Percentiles rank a stretch among this genome's conserved stretches.
These are phyloP conservation scores for Talinum fruticosum DNA, from an alignment of 148 eudicot genomes.

Conservation along the genomic window DNA sequence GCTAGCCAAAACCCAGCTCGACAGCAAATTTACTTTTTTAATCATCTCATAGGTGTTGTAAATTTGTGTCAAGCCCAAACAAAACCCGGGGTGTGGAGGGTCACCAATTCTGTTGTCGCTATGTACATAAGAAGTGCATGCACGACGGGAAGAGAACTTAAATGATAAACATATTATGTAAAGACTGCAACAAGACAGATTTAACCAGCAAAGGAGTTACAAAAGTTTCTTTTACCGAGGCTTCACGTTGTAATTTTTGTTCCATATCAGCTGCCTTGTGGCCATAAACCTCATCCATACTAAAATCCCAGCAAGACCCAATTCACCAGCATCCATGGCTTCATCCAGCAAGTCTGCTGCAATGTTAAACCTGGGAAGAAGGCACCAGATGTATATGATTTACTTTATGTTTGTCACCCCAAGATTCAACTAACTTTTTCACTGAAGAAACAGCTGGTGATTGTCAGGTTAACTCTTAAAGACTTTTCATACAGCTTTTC, in stretches of 20 bases:
- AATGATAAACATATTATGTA: background rate
- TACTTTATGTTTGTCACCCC: background rate
- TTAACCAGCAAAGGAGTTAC: background rate
- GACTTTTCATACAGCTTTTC: background rate
- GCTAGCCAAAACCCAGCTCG: background rate
- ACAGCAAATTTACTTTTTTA: background rate
- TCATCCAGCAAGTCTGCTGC: constrained; percentile 85
- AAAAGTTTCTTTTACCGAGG: constrained; percentile 60
- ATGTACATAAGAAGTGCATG: background rate
- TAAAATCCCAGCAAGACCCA: constrained; percentile 90
- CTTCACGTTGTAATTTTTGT: constrained; percentile 94
- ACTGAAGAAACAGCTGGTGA: background rate
- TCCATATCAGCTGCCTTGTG: constrained; percentile 96
- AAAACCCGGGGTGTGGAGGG: background rate
- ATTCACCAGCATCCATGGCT: constrained; percentile 72
- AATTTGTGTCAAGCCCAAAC: background rate
- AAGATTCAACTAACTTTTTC: background rate
- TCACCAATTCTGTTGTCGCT: background rate
- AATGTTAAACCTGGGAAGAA: constrained; percentile 74
- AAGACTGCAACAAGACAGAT: background rate
- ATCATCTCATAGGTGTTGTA: background rate
- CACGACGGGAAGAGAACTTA: background rate
- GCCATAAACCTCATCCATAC: constrained; percentile 99
- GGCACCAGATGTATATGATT: constrained; percentile 10
- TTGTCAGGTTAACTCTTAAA: background rate